A percentile compares a stretch with the other conserved stretches of the same genome.
phyloP scores from a whole-genome alignment of 352 stramenopile genomes.

The Phytopythium mirpurense region DNA sequence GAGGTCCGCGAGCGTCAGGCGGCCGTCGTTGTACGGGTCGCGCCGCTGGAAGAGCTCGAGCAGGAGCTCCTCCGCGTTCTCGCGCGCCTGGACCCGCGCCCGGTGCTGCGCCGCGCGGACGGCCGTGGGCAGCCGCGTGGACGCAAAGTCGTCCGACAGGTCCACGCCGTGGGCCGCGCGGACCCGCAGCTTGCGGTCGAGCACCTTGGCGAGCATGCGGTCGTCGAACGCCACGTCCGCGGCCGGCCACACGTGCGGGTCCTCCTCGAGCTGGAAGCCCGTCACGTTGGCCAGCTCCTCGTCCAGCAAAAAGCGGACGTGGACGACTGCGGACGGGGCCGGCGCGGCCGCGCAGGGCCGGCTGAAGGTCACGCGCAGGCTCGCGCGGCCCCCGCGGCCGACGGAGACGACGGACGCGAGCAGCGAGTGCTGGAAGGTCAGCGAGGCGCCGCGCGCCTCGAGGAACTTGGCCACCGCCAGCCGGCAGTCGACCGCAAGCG shows the following conservation, averaged over 20 bases:
- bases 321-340: constrained; percentile 35
- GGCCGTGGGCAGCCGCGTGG: constrained; percentile 39
- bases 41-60: constrained; percentile 56
- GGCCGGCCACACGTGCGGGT: constrained; percentile 53
- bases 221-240: constrained; percentile 46
- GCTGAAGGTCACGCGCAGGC: constrained; percentile 59
- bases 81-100: constrained; percentile 28
- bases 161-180: constrained; percentile 33
- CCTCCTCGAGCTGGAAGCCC: constrained; percentile 58
- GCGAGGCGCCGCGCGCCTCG: constrained; percentile 27
- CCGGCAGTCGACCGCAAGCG: constrained; percentile 24
- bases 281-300: constrained; percentile 29
- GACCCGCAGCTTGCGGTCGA: constrained; percentile 52
- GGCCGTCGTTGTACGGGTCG: constrained; percentile 63
- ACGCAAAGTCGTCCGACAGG: constrained; percentile 60
- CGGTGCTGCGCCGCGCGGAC: constrained; percentile 30
- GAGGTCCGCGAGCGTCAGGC: constrained; percentile 40
- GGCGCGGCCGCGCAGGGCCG: constrained; percentile 39
- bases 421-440: constrained; percentile 63
- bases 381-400: constrained; percentile 25
- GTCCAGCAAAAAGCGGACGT: constrained; percentile 56
- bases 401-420: constrained; percentile 18
- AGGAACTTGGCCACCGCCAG: constrained; percentile 41
- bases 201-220: constrained; percentile 40
- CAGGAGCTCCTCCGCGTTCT: constrained; percentile 47